Base-by-base conservation (phyloP, 2,329 filamentous ascomycete genomes). In the Phialophora verrucosa region DNA sequence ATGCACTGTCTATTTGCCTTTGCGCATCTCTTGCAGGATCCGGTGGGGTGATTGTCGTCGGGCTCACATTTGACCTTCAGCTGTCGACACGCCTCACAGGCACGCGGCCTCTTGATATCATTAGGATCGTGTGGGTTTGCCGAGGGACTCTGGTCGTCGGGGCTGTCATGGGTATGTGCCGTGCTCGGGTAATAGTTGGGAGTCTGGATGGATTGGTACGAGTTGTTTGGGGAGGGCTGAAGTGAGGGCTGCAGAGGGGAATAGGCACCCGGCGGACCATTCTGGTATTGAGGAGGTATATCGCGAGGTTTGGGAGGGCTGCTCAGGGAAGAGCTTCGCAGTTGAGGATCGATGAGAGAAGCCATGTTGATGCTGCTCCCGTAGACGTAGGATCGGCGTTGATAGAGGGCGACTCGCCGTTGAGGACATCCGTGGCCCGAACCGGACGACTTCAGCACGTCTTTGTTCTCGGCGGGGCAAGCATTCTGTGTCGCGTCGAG, bases 21-120 rank as follows among this genome's bases (percentile, higher is more conserved):
- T 59, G 86, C 85, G 76, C 93, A 97, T 70, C 93, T 86, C 76
- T 86, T 88, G 76, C 90, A 92, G 3, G 89, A 84, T 4, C 87
- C 87, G 27, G 89, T 85, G 3, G 83, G 82, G 47, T 88, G 85
- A 20, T 78, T 78, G 2, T 84, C 83, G 71, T 93, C 90, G 27
- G 90, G 89, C 74, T 96, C 92, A 79, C 93, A 97, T 71, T 92
- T 90, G 66, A 96, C 93, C 77, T 93, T 93, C 59, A 93, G 81
- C 27, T 88, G 87, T 54, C 90, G 87, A 75, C 90, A 93, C 2
- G 89, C 87, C 75, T 93, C 90, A 77, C 90, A 93, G 38, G 90
- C 90, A 31, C 90, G 85, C 3, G 87, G 84, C 63, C 90, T 86
- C 76, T 90, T 91, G 38, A 85, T 80, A 50, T 90, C 88, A 35